Percentiles rank a stretch among this genome's conserved stretches.
Conservation (phyloP, 306 rosid genomes). For the Lathyrus aphaca region DNA sequence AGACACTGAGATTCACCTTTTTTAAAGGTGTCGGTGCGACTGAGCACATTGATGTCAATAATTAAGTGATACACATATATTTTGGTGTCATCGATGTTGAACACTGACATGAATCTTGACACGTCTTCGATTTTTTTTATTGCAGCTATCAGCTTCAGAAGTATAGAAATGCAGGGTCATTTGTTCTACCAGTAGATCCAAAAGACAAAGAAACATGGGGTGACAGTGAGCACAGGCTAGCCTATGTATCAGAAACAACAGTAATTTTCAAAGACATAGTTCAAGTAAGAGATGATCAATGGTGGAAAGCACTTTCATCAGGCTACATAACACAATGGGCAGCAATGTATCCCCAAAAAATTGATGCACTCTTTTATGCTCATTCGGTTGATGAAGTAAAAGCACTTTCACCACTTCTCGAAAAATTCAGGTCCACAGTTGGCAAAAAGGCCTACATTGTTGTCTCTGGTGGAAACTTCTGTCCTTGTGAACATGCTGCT, state of each 20-base stretch:
- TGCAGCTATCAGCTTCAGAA: slow-evolving; percentile 93
- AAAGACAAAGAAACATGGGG: slow-evolving; percentile 98
- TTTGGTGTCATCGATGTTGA: too few relatives aligned
- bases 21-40: neutral
- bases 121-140: neutral
- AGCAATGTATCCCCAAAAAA: slow-evolving; percentile 87
- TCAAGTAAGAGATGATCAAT: slow-evolving; percentile 92
- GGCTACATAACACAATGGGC: slow-evolving; percentile 97
- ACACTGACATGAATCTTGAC: too few relatives aligned
- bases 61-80: too few relatives aligned
- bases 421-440: slow-evolving; percentile 73
- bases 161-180: slow-evolving; percentile 88
- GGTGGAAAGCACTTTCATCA: slow-evolving; percentile 95
- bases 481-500: slow-evolving; percentile 83
- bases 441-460: slow-evolving; percentile 88
- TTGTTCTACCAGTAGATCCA: slow-evolving; percentile 86
- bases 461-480: slow-evolving; percentile 73
- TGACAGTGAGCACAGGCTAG: slow-evolving; percentile 94
- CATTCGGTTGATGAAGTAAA: slow-evolving; percentile 76
- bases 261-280: slow-evolving; percentile 93
- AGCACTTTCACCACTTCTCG: slow-evolving; percentile 83
- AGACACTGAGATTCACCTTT: neutral
- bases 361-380: slow-evolving; percentile 91
- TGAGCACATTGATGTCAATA: too few relatives aligned
- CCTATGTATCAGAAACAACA: slow-evolving; percentile 95